Conservation (phyloP, 177 flowering plant genomes). For the Telopea speciosissima region DNA sequence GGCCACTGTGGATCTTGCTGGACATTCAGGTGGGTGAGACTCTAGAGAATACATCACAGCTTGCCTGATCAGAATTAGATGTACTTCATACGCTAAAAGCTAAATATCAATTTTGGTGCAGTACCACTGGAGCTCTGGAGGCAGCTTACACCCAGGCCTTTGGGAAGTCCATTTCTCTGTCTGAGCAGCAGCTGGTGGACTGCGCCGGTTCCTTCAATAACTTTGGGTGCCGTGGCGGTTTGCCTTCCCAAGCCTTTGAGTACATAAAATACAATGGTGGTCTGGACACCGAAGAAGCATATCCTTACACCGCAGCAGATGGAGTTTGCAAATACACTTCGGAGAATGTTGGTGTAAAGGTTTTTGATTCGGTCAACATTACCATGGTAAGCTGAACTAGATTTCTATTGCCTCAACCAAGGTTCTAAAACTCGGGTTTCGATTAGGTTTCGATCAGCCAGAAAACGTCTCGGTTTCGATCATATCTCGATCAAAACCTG, state of each 20-base stretch:
- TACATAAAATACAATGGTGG: conserved; percentile 96
- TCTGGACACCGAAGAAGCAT: conserved; percentile 85
- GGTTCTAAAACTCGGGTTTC: no score
- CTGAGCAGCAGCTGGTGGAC: conserved; percentile 99
- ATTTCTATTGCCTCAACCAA: no score
- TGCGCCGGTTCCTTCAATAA: conserved; percentile 86
- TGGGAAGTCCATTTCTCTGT: conserved; percentile 69
- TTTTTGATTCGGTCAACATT: conserved; percentile 77
- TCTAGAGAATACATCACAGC: neutral
- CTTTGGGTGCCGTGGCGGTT: conserved; percentile 90
- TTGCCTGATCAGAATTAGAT: neutral
- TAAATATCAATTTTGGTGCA: conserved; percentile 25
- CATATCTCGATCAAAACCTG: no score
- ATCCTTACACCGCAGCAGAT: conserved; percentile 79
- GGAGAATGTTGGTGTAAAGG: conserved; percentile 61
- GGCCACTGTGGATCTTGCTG: conserved; percentile 98
- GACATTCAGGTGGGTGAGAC: conserved; percentile 82
- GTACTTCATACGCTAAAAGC: neutral
- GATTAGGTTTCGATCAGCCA: no score
- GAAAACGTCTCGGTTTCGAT: no score
- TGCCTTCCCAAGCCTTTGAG: conserved; percentile 97
- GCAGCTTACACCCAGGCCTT: conserved; percentile 91
- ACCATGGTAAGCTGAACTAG: conserved; percentile 42
- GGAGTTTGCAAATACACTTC: conserved; percentile 67
- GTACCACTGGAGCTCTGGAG: conserved; percentile 97